Conservation (phyloP, 2,329 filamentous ascomycete species). For the Colletotrichum sp. region DNA sequence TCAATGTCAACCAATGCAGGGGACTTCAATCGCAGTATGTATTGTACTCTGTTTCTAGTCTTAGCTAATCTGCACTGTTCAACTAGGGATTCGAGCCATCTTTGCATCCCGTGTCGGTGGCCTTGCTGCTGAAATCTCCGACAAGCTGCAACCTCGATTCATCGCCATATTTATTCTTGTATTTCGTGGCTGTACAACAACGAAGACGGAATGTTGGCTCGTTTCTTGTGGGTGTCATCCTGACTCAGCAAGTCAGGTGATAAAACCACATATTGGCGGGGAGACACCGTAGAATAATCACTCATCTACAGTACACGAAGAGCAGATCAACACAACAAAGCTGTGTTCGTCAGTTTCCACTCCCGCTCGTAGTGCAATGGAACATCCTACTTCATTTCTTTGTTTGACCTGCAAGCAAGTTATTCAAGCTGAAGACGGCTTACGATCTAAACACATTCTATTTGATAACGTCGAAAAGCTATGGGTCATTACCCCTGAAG, state of each 20-base stretch:
- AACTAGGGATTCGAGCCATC: neutral
- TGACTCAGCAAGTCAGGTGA: neutral
- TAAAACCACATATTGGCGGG: neutral
- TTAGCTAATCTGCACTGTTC: neutral
- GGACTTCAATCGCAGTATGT: neutral
- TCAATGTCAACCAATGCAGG: rapidly evolving
- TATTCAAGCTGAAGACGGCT: neutral
- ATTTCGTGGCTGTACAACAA: neutral
- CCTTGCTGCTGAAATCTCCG: neutral
- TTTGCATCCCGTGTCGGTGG: rapidly evolving
- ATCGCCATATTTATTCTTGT: neutral
- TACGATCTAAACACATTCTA: neutral
- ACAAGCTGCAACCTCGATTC: neutral
- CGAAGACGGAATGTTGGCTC: neutral
- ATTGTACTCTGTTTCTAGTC: rapidly evolving
- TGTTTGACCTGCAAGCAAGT: neutral
- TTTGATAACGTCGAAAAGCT: neutral
- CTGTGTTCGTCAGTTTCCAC: neutral
- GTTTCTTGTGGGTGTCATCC: neutral
- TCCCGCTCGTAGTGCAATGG: neutral
- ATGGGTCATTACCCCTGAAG: neutral
- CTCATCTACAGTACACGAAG: neutral
- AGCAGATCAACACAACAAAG: neutral
- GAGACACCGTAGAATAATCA: neutral
- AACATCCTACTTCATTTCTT: neutral